phyloP scores from a whole-genome alignment of 306 rosid species.

The Prunus fruticosa region DNA sequence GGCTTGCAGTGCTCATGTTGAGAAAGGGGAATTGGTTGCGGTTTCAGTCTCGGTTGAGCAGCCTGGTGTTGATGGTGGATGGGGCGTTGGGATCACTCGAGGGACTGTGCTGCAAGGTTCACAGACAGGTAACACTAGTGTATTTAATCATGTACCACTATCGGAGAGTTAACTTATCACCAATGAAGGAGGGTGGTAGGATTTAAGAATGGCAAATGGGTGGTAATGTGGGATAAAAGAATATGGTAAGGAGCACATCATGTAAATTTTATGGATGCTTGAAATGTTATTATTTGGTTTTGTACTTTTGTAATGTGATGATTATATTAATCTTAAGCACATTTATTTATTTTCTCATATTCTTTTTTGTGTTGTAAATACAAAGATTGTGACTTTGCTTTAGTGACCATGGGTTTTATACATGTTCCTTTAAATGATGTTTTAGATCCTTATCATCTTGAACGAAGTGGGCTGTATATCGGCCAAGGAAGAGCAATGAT shows the following conservation, averaged over 20 bases:
- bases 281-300: background rate
- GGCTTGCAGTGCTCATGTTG: slow-evolving; percentile 97
- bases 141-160: background rate
- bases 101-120: slow-evolving; percentile 81
- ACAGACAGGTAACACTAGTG: slow-evolving; percentile 46
- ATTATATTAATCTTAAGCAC: background rate
- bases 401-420: background rate
- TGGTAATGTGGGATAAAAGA: background rate
- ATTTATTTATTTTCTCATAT: background rate
- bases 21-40: slow-evolving; percentile 71
- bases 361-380: background rate
- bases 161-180: no score
- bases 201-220: no score
- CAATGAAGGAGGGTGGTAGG: no score
- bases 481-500: slow-evolving; percentile 82
- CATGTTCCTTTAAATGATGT: slow-evolving; percentile 21
- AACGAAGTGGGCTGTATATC: slow-evolving; percentile 74
- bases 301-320: background rate
- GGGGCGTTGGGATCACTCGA: slow-evolving; percentile 77
- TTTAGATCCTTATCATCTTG: slow-evolving; percentile 70
- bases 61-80: slow-evolving; percentile 67
- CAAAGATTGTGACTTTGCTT: background rate
- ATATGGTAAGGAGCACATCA: background rate
- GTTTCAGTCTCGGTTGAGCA: slow-evolving; percentile 89
- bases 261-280: background rate